Evolutionary conservation across 352 stramenopile genomes (phyloP), one percentile per base, ranked within the genome.

Genomic region (Saprolegnia diclina): DNA sequence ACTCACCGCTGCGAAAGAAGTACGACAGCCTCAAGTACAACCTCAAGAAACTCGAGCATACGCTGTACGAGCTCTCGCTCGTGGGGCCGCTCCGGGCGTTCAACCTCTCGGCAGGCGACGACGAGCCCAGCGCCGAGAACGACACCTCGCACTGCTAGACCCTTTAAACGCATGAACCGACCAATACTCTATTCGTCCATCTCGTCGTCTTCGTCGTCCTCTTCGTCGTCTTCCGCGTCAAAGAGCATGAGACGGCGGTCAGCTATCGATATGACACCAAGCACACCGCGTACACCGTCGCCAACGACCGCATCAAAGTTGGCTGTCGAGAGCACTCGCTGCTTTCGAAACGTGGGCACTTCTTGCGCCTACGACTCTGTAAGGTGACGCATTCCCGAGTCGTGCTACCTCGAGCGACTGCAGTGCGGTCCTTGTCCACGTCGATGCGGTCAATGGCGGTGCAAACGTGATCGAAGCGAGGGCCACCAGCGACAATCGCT

Each of bases 11-110:
- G 46, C 82, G 95, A 38, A 90, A 91, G 56, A 97, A 97, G 72
- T 98, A 96, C 65, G 95, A 98, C 75, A 85, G 90, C 22, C 81
- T 96, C 68, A 98, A 98, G 76, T 98, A 98, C 82, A 93, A 93
- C 19, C 63, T 98, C 32, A 95, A 94, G 63, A 94, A 94, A 26
- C 79, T 98, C 6, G 93, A 98, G 82, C 97, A 97, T 44, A 85
- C 96, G 13, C 66, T 98, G 52, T 98, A 98, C 73, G 94, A 98
- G 74, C 74, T 98, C 29, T 94, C 87, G 40, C 78, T 98, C 42
- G 80, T 92, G 48, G 85, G 81, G 46, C 11, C 35, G 19, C 24
- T 21, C 35, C 11, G 19, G 50, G 62, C 32, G 13, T 67, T 67
- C 45, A 37, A 56, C 11, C 22, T 67, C 10, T 35, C 50, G 11